These are phyloP conservation scores for Penicillium sp. DNA, from an alignment of 2,329 filamentous ascomycete species.

Conservation along the genomic window DNA sequence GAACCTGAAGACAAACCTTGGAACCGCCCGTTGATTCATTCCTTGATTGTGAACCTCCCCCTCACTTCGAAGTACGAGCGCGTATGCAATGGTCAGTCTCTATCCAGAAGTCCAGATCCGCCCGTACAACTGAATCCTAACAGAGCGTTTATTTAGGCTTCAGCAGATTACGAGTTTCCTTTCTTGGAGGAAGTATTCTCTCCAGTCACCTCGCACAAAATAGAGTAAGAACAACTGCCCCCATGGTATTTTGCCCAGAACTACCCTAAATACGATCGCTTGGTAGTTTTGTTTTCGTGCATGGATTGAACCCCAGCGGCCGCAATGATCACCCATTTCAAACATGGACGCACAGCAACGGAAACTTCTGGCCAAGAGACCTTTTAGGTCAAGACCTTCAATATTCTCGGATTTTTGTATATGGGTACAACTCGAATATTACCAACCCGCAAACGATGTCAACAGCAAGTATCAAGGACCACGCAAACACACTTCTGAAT, in stretches of 20 bases:
- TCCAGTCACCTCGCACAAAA: constrained; percentile 25
- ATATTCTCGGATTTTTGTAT: constrained; percentile 33
- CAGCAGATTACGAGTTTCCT: constrained; percentile 29
- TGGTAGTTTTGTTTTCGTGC: constrained; percentile 33
- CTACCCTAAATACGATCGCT: background rate
- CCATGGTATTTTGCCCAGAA: too few species aligned
- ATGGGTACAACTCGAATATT: constrained; percentile 36
- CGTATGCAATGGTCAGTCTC: constrained; percentile 1
- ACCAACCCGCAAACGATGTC: constrained; percentile 36
- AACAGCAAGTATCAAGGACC: constrained; percentile 36
- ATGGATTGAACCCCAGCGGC: constrained; percentile 34
- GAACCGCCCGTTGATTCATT: background rate
- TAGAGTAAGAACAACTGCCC: constrained; percentile 25
- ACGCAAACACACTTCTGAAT: constrained; percentile 38
- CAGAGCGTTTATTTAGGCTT: constrained; percentile 8
- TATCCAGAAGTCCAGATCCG: background rate
- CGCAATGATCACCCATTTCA: constrained; percentile 34
- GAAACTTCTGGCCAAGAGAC: constrained; percentile 23
- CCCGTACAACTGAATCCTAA: background rate
- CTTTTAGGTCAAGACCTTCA: constrained; percentile 29
- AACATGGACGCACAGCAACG: constrained; percentile 34
- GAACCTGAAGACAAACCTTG: too few species aligned
- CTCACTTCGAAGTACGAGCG: too few species aligned
- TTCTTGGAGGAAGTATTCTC: constrained; percentile 34
- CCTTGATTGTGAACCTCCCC: background rate